phyloP scores from a whole-genome alignment of 2,329 filamentous ascomycete species.

The Aspergillus melleus region DNA sequence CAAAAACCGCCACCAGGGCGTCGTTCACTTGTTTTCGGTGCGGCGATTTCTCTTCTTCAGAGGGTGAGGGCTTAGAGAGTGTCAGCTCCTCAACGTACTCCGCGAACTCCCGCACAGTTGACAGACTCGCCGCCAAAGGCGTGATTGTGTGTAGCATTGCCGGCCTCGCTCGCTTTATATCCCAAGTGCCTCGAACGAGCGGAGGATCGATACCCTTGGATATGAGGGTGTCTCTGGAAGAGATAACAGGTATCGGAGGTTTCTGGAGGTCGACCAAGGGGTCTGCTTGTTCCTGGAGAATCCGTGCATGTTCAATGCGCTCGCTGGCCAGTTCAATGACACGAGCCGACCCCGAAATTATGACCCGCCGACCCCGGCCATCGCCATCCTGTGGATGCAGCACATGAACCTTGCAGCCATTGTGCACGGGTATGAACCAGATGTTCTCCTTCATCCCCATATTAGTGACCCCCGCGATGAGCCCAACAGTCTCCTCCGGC shows the following conservation, averaged over 20 bases:
- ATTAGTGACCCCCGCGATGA: conserved; percentile 32
- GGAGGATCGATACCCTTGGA: conserved; percentile 25
- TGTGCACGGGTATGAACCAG: conserved; percentile 34
- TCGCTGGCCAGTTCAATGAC: conserved; percentile 33
- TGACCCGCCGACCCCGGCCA: conserved; percentile 33
- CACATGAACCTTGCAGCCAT: conserved; percentile 42
- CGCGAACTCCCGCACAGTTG: conserved; percentile 37
- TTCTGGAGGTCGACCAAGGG: conserved; percentile 32
- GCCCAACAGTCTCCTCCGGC: conserved; percentile 36
- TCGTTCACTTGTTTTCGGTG: conserved; percentile 19
- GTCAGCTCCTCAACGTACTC: conserved; percentile 42
- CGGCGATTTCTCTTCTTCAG: background rate
- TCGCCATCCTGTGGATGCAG: conserved; percentile 30
- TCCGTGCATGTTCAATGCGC: conserved; percentile 24
- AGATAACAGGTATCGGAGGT: conserved; percentile 30
- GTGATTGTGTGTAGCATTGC: no score
- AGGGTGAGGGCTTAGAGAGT: conserved; percentile 18
- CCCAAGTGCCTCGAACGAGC: conserved; percentile 34
- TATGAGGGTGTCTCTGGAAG: conserved; percentile 26
- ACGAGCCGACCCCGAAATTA: conserved; percentile 36
- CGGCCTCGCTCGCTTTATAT: background rate
- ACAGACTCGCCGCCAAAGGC: conserved; percentile 3
- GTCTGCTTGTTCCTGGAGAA: conserved; percentile 26
- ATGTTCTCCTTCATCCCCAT: conserved; percentile 38
- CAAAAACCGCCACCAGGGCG: conserved; percentile 35